Base-by-base conservation (phyloP, 192 early-diverging fungal species). In the Umbelopsis sp. region DNA sequence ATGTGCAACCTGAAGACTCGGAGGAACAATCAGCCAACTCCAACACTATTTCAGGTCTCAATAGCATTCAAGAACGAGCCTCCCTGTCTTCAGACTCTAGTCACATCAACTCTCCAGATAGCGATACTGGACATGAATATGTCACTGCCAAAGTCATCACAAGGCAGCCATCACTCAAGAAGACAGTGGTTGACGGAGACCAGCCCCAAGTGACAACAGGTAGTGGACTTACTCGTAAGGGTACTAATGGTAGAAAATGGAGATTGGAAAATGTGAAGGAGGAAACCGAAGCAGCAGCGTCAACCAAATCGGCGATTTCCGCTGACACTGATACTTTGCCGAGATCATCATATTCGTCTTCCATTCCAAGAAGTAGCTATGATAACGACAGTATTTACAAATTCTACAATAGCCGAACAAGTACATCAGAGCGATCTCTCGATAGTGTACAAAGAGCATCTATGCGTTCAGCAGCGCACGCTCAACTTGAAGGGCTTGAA, bases 401-500 rank as follows among this genome's bases (percentile, higher is more conserved):
- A 41, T 59, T 41, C 8, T 71, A 71, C 38, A 62, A 62, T 17
- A 62, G 56, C 16, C 26, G 56, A 34, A 11, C 32, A 29, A 62
- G 56, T 32, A 62, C 56, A 34, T 62, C 56, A 14, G 56, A 62
- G 10, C 56, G 56, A 62, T 62, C 56, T 36, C 26, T 62, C 25
- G 56, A 62, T 32, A 62, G 56, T 34, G 56, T 62, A 0, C 56
- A 62, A 62, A 22, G 56, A 12, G 26, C 56, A 62, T 34, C 26
- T 62, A 62, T 62, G 56, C 56, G 56, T 1, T 34, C 26, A n/a
- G 56, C 56, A 34, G 56, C 56, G 12, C 56, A 62, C 26, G 56
- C 74, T 32, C 65, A 45, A n/a, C 24, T 79, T 20, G 69, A 74
- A 43, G 77, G 77, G 5, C 45, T 79, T 41, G 77, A 79, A 65